phyloP scores from a whole-genome alignment of 208 protist species.

The Crithidia expoeki region DNA sequence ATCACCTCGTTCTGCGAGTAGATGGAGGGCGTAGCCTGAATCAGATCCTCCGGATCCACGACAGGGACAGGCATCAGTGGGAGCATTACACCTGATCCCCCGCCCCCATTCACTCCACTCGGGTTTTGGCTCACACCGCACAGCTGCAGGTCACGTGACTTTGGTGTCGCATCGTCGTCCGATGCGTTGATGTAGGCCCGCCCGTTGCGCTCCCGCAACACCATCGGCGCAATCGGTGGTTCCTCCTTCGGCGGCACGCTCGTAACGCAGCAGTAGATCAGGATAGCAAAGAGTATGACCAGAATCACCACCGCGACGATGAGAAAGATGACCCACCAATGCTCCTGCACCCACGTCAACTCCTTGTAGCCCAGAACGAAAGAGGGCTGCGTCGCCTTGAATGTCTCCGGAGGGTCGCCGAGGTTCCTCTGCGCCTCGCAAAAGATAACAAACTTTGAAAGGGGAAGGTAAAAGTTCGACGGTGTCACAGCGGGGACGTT shows the following conservation, averaged over 20 bases:
- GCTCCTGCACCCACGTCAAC: constrained; percentile 51
- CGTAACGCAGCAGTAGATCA: constrained; percentile 55
- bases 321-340: constrained; percentile 63
- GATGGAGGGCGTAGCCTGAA: constrained; percentile 25
- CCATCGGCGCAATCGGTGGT: constrained; percentile 45
- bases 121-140: background rate
- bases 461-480: constrained; percentile 2
- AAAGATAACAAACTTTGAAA: constrained; percentile 19
- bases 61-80: constrained; percentile 11
- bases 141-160: background rate
- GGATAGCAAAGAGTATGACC: constrained; percentile 32
- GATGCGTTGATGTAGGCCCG: constrained; percentile 24
- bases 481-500: constrained; percentile 3
- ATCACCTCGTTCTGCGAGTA: constrained; percentile 24
- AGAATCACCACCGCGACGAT: constrained; percentile 39
- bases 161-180: constrained; percentile 15
- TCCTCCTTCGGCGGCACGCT: constrained; percentile 24
- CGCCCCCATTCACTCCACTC: background rate
- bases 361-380: constrained; percentile 60
- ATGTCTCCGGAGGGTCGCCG: constrained; percentile 9
- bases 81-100: constrained; percentile 8
- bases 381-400: constrained; percentile 32
- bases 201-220: constrained; percentile 55
- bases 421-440: constrained; percentile 49
- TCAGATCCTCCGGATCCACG: constrained; percentile 26